phyloP scores from a whole-genome alignment of 257 asterid genomes.

The Sherardia arvensis region DNA sequence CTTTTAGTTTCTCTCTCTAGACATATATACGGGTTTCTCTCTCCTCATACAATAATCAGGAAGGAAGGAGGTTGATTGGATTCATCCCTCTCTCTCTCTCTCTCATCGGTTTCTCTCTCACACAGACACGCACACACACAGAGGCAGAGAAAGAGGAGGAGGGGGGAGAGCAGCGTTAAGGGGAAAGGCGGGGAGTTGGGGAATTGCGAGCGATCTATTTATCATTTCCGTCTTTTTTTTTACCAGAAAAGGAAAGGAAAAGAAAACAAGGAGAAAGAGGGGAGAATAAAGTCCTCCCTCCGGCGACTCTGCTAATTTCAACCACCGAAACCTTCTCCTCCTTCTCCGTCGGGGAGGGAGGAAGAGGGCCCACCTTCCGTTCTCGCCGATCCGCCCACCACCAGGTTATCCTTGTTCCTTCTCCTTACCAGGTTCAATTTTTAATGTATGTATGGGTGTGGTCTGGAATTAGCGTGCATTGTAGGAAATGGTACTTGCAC shows the following conservation, averaged over 20 bases:
- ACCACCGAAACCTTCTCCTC: neutral
- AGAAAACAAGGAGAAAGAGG: neutral
- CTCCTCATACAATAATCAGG: neutral
- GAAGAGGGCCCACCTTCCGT: conserved; percentile 8
- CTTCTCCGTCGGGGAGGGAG: conserved; percentile 6
- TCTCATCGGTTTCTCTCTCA: neutral
- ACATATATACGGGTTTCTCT: neutral
- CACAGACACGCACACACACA: neutral
- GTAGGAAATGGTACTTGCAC: conserved; percentile 81
- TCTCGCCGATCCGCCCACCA: conserved; percentile 17
- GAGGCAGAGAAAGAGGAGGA: too few relatives aligned
- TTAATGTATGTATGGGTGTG: too few relatives aligned
- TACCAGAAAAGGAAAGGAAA: neutral
- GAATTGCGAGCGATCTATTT: too few relatives aligned
- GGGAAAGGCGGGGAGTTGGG: too few relatives aligned
- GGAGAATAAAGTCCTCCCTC: neutral
- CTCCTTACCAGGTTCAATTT: too few relatives aligned
- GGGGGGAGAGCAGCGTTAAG: too few relatives aligned
- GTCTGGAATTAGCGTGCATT: conserved; percentile 77
- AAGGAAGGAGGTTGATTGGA: too few relatives aligned
- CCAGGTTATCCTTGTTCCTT: neutral
- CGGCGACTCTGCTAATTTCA: neutral
- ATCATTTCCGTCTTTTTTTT: too few relatives aligned
- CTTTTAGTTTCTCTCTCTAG: conserved; percentile 1
- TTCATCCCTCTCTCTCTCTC: neutral